Percentiles rank a stretch among this genome's conserved stretches.
phyloP scores from a whole-genome alignment of 352 stramenopile species.

The Thalassiosira oceanica region DNA sequence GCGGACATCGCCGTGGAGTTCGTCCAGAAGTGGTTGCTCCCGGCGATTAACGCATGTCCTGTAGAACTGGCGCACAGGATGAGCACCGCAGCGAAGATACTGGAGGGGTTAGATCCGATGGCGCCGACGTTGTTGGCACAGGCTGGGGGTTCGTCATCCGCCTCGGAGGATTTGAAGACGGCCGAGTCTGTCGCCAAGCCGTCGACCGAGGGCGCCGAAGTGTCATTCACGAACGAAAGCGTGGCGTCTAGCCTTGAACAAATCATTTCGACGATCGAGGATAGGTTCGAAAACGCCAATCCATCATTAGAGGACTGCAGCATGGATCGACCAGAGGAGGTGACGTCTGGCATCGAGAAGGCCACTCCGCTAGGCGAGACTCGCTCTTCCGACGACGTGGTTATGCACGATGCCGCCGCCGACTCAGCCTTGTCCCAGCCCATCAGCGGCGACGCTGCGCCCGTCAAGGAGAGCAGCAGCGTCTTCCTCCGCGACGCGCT shows the following conservation, averaged over 20 bases:
- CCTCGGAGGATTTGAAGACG: no score
- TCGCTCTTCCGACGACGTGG: background rate
- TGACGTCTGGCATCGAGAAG: no score
- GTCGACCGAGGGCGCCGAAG: slow-evolving; percentile 2
- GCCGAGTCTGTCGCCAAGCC: background rate
- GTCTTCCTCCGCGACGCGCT: slow-evolving; percentile 69
- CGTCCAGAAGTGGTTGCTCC: slow-evolving; percentile 78
- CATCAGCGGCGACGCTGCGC: background rate
- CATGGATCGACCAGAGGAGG: no score
- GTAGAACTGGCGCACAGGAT: slow-evolving; percentile 72
- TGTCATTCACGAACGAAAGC: background rate
- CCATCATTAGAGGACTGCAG: no score
- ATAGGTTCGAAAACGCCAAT: background rate
- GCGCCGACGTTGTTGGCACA: background rate
- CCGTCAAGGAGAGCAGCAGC: slow-evolving; percentile 37
- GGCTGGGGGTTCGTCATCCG: background rate
- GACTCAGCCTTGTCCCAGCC: background rate
- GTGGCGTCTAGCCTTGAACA: background rate
- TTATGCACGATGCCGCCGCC: background rate
- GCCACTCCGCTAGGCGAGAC: background rate
- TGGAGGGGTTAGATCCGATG: slow-evolving; percentile 55
- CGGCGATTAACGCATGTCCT: slow-evolving; percentile 80
- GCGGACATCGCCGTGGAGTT: slow-evolving; percentile 64
- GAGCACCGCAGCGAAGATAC: slow-evolving; percentile 57
- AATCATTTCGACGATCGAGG: background rate